Base-by-base conservation (phyloP, 305 asterid species). In the Fraxinus sp. region DNA sequence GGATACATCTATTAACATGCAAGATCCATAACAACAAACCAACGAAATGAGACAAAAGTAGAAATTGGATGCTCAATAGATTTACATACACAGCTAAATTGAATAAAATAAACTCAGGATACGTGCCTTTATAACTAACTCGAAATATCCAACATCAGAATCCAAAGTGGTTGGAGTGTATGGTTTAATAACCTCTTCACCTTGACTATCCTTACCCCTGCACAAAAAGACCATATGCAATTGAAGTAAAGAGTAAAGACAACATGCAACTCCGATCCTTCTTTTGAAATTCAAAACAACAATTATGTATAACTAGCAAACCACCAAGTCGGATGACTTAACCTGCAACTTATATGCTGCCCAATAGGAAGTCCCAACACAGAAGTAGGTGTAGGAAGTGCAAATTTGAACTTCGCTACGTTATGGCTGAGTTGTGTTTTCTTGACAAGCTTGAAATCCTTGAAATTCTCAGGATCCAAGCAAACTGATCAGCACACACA, bases 261-360 rank as follows among this genome's bases (percentile, higher is more conserved):
- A 79, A 86, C 82, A 35, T n/a, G 24, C 28, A 33, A 39, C n/a
- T 39, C 33, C 18, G 55, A 35, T 75, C 77, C 24, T 70, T 74
- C 14, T 75, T 79, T 39, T 37, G 22, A 62, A 66, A 18, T 66
- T 26, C 73, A 26, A 66, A 66, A 7, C 32, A 0, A 62, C 9
- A 24, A 22, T 20, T 20, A 6, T 4, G 41, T 22, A 10, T 22
- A 16, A 74, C 46, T 55, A 75, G 72, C 33, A 49, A 20, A 35
- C 62, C 28, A 77, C 11, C 30, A 41, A 46, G 22, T 4, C 10
- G 73, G 79, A 28, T 68, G 76, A 86, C 79, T 35, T 18, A 70
- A 93, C 98, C 90, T 92, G 98, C 99, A 96, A 87, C 98, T 94
- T 76, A 96, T 94, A 89, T 96, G 99, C 64, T 96, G 97, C 82